Evolutionary conservation across 192 early-diverging fungal genomes (phyloP).

Genomic region (Umbelopsis isabellina): DNA sequence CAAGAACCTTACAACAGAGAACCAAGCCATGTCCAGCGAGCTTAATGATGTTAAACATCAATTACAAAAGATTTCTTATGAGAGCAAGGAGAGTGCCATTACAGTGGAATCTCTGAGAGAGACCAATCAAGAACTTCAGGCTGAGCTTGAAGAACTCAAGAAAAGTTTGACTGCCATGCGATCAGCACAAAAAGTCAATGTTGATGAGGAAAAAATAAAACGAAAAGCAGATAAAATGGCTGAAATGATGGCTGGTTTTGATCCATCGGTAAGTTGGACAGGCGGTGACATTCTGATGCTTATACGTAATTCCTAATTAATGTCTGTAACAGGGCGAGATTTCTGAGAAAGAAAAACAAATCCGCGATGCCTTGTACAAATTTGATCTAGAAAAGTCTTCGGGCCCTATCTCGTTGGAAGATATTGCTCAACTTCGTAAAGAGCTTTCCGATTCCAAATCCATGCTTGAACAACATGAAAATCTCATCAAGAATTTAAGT

Average conservation of each 20-base stretch:
- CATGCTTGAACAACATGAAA: conserved; percentile 66
- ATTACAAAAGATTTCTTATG: conserved; percentile 88
- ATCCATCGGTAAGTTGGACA: conserved; percentile 61
- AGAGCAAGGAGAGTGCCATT: conserved; percentile 87
- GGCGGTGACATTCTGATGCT: neutral
- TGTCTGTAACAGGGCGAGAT: conserved; percentile 49
- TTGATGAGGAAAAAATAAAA: conserved; percentile 76
- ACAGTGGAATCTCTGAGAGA: conserved; percentile 89
- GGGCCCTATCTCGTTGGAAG: conserved; percentile 58
- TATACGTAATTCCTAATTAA: neutral
- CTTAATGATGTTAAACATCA: conserved; percentile 82
- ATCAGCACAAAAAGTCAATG: conserved; percentile 52
- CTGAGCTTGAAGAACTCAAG: conserved; percentile 80
- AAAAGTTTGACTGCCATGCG: conserved; percentile 60
- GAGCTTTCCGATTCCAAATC: conserved; percentile 75
- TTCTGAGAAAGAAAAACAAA: conserved; percentile 77
- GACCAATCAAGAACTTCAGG: conserved; percentile 75
- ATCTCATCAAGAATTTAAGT: conserved; percentile 64
- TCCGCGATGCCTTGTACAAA: conserved; percentile 75
- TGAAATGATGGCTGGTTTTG: conserved; percentile 85
- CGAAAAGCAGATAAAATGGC: conserved; percentile 86
- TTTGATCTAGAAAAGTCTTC: conserved; percentile 54
- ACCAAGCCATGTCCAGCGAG: conserved; percentile 73
- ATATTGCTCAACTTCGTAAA: conserved; percentile 69
- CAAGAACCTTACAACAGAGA: conserved; percentile 58